These are phyloP conservation scores for Moesziomyces globuligerus DNA, from an alignment of 1,284 basidiomycete species.

Conservation along the genomic window DNA sequence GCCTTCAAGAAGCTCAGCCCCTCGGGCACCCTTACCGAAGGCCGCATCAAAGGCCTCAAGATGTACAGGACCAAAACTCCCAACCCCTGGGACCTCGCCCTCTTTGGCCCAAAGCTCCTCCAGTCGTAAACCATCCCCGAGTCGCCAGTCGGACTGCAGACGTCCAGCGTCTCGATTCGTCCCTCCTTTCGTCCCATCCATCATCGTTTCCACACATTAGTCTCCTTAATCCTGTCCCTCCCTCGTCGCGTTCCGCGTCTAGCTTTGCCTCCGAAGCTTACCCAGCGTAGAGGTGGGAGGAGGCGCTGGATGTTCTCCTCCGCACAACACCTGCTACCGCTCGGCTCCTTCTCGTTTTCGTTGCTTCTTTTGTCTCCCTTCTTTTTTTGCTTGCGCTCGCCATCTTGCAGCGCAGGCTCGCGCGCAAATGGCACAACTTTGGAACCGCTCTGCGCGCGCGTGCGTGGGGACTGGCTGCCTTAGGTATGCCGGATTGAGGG, in stretches of 20 bases:
- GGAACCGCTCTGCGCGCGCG: too few relatives aligned
- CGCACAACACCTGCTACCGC: too few relatives aligned
- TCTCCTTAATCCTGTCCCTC: too few relatives aligned
- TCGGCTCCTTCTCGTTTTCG: not conserved
- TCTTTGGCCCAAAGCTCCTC: constrained; percentile 57
- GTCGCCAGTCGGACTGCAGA: too few relatives aligned
- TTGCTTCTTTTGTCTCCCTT: not conserved
- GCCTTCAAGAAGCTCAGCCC: constrained; percentile 61
- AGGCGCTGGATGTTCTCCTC: too few relatives aligned
- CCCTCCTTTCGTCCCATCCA: too few relatives aligned
- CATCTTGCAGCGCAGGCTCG: too few relatives aligned
- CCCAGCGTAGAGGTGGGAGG: too few relatives aligned
- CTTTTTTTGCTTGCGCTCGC: not conserved
- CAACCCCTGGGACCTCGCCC: constrained; percentile 55
- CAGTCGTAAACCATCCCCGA: constrained; percentile 4
- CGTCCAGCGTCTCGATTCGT: too few relatives aligned
- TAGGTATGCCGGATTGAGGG: constrained; percentile 2
- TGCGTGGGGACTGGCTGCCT: not conserved
- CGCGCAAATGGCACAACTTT: too few relatives aligned
- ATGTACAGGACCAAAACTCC: constrained; percentile 50
- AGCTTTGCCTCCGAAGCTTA: too few relatives aligned
- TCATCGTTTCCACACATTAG: not conserved
- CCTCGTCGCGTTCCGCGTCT: too few relatives aligned
- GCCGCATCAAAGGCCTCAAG: constrained; percentile 52
- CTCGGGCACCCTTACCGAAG: constrained; percentile 53